Conservation (phyloP, 352 stramenopile genomes). For the Globisporangium radiosum region DNA sequence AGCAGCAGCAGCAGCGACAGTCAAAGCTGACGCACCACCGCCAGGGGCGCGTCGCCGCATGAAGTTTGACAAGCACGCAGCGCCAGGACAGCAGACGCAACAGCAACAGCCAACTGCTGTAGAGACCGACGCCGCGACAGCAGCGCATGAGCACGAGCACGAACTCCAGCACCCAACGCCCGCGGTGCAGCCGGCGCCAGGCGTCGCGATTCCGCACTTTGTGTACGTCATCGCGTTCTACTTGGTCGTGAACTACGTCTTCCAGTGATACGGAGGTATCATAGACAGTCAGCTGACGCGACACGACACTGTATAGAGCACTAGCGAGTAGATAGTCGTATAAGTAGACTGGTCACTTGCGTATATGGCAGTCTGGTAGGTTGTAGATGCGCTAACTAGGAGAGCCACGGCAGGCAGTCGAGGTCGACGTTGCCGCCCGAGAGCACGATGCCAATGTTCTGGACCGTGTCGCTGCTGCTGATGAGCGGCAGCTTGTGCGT, state of each 20-base stretch:
- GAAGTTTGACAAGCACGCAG: slow-evolving; percentile 58
- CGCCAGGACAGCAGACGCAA: slow-evolving; percentile 1
- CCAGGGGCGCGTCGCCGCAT: slow-evolving; percentile 49
- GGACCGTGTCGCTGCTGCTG: background rate
- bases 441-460: slow-evolving; percentile 56
- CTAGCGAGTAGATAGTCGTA: background rate
- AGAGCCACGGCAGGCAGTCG: slow-evolving; percentile 45
- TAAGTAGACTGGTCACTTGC: too few species aligned
- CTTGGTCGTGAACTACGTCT: slow-evolving; percentile 66
- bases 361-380: too few species aligned
- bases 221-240: slow-evolving; percentile 69
- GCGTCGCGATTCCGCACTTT: slow-evolving; percentile 52
- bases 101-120: slow-evolving; percentile 1
- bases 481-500: slow-evolving; percentile 34
- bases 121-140: slow-evolving; percentile 18
- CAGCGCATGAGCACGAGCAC: slow-evolving; percentile 28
- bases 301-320: background rate
- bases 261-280: slow-evolving; percentile 16
- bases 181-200: slow-evolving; percentile 37
- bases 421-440: slow-evolving; percentile 63
- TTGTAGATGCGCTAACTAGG: background rate
- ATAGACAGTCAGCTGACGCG: too few species aligned
- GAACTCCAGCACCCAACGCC: slow-evolving; percentile 32
- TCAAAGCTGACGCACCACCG: slow-evolving; percentile 48
- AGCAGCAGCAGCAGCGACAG: slow-evolving; percentile 14